phyloP scores from a whole-genome alignment of 129 eudicot genomes.

The Apium graveolens region DNA sequence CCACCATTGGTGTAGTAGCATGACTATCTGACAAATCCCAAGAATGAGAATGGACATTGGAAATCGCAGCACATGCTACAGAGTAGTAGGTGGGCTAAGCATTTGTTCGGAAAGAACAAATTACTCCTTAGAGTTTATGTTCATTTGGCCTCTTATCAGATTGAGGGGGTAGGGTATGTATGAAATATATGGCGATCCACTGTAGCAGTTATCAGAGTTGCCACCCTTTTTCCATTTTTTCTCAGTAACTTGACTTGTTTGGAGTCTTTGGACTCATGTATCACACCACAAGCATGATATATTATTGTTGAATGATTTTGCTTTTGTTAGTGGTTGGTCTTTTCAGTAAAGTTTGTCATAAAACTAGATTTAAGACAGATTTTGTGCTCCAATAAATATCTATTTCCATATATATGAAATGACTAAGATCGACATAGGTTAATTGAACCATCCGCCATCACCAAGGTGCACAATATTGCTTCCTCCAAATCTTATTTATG shows the following conservation, averaged over 20 bases:
- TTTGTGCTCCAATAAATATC: too few relatives aligned
- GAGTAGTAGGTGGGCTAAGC: background rate
- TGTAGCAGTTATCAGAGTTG: background rate
- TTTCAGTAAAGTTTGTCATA: background rate
- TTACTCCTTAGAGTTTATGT: background rate
- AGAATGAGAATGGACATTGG: background rate
- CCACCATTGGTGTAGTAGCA: too few relatives aligned
- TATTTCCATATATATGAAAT: too few relatives aligned
- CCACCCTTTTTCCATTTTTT: background rate
- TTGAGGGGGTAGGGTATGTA: background rate
- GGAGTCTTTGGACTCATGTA: background rate
- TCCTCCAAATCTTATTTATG: too few relatives aligned
- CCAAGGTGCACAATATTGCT: too few relatives aligned
- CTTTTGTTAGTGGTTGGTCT: background rate
- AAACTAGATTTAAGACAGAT: background rate
- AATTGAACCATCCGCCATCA: too few relatives aligned
- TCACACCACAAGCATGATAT: background rate
- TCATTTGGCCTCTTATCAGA: background rate
- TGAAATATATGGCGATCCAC: background rate
- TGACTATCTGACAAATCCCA: constrained; percentile 3
- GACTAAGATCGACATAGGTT: too few relatives aligned
- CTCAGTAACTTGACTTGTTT: background rate
- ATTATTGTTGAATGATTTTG: background rate
- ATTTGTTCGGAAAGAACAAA: background rate
- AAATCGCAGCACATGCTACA: background rate